phyloP scores from a whole-genome alignment of 306 rosid species.

The Nissolia schottii region DNA sequence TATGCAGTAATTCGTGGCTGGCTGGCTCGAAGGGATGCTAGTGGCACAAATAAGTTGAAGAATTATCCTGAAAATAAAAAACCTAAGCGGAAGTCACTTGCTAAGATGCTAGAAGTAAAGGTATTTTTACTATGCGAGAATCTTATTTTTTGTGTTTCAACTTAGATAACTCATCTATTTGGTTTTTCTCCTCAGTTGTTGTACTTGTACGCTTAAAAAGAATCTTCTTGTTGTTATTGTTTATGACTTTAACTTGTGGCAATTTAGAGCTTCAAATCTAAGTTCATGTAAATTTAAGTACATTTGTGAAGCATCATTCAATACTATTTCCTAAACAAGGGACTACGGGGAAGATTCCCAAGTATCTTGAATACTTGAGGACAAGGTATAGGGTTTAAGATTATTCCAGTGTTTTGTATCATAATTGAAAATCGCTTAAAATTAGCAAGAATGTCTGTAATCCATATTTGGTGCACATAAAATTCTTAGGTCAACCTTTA shows the following conservation, averaged over 20 bases:
- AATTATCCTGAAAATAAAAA: constrained; percentile 40
- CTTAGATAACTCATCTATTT: neutral
- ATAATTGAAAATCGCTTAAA: neutral
- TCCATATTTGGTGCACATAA: neutral
- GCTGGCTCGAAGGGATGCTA: constrained; percentile 49
- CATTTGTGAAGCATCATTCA: neutral
- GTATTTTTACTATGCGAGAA: constrained; percentile 29
- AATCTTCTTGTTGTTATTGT: neutral
- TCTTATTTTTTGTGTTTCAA: neutral
- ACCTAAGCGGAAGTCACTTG: constrained; percentile 30
- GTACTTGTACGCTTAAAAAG: neutral
- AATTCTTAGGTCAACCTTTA: no score
- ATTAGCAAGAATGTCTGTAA: neutral
- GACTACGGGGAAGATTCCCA: neutral
- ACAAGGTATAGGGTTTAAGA: neutral
- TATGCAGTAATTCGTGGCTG: constrained; percentile 68
- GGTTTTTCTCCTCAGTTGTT: neutral
- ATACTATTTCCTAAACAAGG: neutral
- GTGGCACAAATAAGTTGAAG: constrained; percentile 24
- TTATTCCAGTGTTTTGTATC: neutral
- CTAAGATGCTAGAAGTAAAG: constrained; percentile 53
- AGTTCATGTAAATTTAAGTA: constrained; percentile 4
- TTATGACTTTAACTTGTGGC: neutral
- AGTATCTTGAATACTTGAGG: neutral
- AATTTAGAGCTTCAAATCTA: neutral